These are phyloP conservation scores for Solanum arcanum DNA, from an alignment of 257 asterid species.

Conservation along the genomic window DNA sequence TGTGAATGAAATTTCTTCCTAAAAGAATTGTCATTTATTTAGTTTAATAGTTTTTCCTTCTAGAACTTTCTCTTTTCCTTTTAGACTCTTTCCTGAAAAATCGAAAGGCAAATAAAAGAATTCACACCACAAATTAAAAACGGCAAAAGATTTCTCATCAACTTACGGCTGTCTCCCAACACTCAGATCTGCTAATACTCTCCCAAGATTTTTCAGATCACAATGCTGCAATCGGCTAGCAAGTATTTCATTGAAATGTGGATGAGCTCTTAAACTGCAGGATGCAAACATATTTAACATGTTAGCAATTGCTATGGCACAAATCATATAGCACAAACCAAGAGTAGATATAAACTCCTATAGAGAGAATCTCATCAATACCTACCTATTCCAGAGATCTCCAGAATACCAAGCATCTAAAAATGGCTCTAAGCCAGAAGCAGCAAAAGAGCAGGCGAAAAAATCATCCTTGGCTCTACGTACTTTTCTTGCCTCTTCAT, in stretches of 20 bases:
- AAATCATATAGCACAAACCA: background rate
- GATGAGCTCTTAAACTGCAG: constrained; percentile 76
- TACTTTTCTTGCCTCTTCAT: constrained; percentile 40
- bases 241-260: constrained; percentile 44
- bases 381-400: constrained; percentile 73
- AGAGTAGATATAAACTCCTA: background rate
- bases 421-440: constrained; percentile 61
- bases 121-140: background rate
- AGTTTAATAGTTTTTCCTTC: background rate
- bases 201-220: constrained; percentile 59
- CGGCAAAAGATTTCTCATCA: background rate
- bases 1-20: background rate
- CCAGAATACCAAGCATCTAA: constrained; percentile 75
- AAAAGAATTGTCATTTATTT: background rate
- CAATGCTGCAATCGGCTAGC: constrained; percentile 52
- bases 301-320: background rate
- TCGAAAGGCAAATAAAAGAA: background rate
- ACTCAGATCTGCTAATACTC: constrained; percentile 55
- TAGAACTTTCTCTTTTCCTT: background rate
- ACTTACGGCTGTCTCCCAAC: constrained; percentile 93
- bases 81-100: background rate
- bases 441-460: constrained; percentile 54
- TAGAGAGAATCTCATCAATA: background rate
- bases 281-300: background rate
- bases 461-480: constrained; percentile 81